Conservation (phyloP, 306 rosid genomes). For the Glycine soja region DNA sequence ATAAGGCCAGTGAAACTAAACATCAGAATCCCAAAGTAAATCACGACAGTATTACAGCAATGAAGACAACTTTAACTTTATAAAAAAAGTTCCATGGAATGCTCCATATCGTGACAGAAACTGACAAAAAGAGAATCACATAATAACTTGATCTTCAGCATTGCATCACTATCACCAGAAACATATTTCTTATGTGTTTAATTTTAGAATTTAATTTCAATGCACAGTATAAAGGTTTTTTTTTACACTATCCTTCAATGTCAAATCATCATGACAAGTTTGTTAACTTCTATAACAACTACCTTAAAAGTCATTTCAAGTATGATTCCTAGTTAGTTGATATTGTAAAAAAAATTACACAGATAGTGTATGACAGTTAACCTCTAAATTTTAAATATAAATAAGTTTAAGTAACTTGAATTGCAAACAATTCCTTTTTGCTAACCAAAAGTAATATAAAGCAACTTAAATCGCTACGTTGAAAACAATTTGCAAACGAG, state of each 20-base stretch:
- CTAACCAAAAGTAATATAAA: not conserved
- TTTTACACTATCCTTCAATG: too few species aligned
- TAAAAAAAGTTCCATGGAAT: not conserved
- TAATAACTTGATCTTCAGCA: constrained; percentile 11
- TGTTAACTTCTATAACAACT: too few species aligned
- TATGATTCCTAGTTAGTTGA: too few species aligned
- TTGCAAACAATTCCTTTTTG: not conserved
- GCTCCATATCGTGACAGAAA: not conserved
- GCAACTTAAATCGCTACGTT: not conserved
- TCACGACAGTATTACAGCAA: not conserved
- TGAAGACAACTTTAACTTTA: constrained; percentile 13
- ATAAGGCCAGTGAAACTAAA: not conserved
- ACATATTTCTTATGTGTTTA: not conserved
- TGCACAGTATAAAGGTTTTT: too few species aligned
- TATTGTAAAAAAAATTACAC: too few species aligned
- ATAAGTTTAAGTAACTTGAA: not conserved
- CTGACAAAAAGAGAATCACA: not conserved
- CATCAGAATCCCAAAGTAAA: constrained; percentile 33
- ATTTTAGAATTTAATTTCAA: not conserved
- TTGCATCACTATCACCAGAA: constrained; percentile 15
- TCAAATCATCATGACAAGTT: too few species aligned
- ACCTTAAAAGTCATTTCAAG: too few species aligned
- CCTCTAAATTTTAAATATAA: not conserved
- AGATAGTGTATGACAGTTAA: too few species aligned
- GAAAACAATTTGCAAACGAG: not conserved